Evolutionary conservation across 2,329 filamentous ascomycete genomes (phyloP).

Genomic region (Metarhizium anisopliae): DNA sequence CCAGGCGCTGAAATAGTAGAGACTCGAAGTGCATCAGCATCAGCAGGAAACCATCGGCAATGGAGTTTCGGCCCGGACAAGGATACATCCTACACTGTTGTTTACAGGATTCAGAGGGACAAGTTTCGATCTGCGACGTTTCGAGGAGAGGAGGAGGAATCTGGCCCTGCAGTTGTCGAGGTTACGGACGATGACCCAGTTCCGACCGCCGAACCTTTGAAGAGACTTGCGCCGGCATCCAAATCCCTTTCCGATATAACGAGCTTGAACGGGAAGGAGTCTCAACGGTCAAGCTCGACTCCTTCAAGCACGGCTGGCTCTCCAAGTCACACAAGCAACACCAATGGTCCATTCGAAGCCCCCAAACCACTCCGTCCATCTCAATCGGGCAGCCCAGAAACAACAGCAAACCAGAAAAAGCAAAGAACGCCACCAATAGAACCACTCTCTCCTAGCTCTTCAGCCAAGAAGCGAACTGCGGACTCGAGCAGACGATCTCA

Average conservation of each 20-base stretch:
- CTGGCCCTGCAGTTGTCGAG: conserved; percentile 18
- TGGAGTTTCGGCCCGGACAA: conserved; percentile 13
- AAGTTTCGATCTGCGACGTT: conserved; percentile 34
- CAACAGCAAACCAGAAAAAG: conserved; percentile 37
- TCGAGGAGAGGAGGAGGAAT: conserved; percentile 21
- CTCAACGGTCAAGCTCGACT: background rate
- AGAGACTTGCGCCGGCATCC: background rate
- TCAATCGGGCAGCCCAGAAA: background rate
- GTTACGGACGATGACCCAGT: conserved; percentile 15
- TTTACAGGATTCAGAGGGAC: conserved; percentile 50
- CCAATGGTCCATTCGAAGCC: conserved; percentile 8
- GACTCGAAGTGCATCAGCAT: conserved; percentile 21
- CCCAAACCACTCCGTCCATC: background rate
- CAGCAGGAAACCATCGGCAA: conserved; percentile 5
- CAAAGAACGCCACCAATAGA: conserved; percentile 25
- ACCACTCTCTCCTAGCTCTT: conserved; percentile 10
- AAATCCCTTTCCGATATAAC: background rate
- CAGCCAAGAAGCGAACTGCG: background rate
- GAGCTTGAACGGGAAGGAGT: background rate
- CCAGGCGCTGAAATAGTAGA: conserved; percentile 52
- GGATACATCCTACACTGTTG: conserved; percentile 40
- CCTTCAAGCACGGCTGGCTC: conserved; percentile 3
- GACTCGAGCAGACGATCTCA: conserved; percentile 8
- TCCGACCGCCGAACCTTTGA: background rate
- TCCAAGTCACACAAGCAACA: conserved; percentile 9